Conservation (phyloP, 805 yeast species). For the Saturnispora galanensis region DNA sequence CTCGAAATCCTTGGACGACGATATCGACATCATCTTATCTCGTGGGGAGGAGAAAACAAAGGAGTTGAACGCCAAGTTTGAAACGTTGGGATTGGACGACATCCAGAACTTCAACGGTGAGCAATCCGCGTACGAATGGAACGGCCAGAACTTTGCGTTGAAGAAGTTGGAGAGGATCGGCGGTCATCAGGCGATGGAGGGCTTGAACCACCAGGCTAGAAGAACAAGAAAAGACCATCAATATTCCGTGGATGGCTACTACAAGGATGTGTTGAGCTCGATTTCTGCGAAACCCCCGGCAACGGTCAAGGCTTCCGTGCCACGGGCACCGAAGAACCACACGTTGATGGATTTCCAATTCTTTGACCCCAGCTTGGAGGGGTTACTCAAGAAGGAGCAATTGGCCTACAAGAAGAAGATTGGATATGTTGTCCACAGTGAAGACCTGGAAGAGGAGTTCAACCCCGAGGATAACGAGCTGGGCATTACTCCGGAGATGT, state of each 20-base stretch:
- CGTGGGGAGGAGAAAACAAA: conserved; percentile 79
- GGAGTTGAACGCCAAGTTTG: conserved; percentile 69
- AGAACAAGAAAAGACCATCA: conserved; percentile 73
- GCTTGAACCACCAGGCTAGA: conserved; percentile 42
- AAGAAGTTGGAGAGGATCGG: conserved; percentile 36
- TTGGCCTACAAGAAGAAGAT: conserved; percentile 50
- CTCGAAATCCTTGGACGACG: conserved; percentile 27
- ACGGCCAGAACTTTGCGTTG: conserved; percentile 77
- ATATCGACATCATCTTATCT: conserved; percentile 73
- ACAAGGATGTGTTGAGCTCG: conserved; percentile 51
- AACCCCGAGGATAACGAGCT: conserved; percentile 32
- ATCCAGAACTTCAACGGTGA: conserved; percentile 85
- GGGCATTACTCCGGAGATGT: conserved; percentile 26
- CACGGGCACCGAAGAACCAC: conserved; percentile 55
- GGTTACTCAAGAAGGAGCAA: conserved; percentile 54
- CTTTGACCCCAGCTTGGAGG: conserved; percentile 45
- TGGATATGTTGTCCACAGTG: conserved; percentile 41
- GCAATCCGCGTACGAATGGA: conserved; percentile 88
- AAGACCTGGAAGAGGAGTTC: conserved; percentile 46
- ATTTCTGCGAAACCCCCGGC: conserved; percentile 25
- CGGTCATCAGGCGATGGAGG: conserved; percentile 45
- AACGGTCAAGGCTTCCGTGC: conserved; percentile 31
- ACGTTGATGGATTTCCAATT: conserved; percentile 69
- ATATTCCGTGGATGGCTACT: conserved; percentile 67
- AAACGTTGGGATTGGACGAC: conserved; percentile 84